phyloP scores from a whole-genome alignment of 768 basidiomycete species.

The Leccinum subtestaceum region DNA sequence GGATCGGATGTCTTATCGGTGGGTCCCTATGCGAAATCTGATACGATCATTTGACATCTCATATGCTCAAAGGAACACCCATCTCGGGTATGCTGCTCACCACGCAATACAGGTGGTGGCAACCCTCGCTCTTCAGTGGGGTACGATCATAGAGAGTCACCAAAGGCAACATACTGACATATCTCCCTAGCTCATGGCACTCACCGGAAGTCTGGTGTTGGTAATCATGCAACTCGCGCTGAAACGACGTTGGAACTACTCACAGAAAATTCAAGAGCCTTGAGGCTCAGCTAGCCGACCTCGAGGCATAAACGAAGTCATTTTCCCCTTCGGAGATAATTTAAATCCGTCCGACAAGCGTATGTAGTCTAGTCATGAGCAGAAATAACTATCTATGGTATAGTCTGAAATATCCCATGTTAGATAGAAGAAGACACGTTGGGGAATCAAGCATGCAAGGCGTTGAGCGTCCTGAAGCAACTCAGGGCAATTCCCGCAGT shows the following conservation, averaged over 20 bases:
- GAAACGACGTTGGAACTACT: slow-evolving; percentile 1
- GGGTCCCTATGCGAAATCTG: slow-evolving; percentile 6
- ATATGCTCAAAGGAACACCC: slow-evolving; percentile 42
- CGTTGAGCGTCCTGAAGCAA: slow-evolving; percentile 60
- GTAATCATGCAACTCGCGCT: slow-evolving; percentile 7
- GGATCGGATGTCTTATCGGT: slow-evolving; percentile 20
- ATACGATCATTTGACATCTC: not conserved
- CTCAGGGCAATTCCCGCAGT: slow-evolving; percentile 49
- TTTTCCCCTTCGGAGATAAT: not conserved
- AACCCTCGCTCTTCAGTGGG: slow-evolving; percentile 51
- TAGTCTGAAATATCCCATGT: not conserved
- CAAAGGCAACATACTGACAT: not conserved
- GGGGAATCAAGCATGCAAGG: slow-evolving; percentile 41
- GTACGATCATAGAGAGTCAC: slow-evolving; percentile 12
- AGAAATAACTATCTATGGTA: not conserved
- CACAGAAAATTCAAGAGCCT: not conserved
- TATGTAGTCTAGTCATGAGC: not conserved
- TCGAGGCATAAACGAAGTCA: not conserved
- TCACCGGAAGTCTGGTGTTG: slow-evolving; percentile 6
- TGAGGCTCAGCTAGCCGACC: not conserved
- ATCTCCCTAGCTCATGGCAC: slow-evolving; percentile 6
- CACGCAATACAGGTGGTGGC: slow-evolving; percentile 53
- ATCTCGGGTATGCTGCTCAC: slow-evolving; percentile 55
- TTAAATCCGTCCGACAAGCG: not conserved
- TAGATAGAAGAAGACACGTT: too few relatives aligned